A percentile compares a stretch with the other conserved stretches of the same genome.
These are phyloP conservation scores for Blastocystis sp. DNA, from an alignment of 352 stramenopile species.

Conservation along the genomic window DNA sequence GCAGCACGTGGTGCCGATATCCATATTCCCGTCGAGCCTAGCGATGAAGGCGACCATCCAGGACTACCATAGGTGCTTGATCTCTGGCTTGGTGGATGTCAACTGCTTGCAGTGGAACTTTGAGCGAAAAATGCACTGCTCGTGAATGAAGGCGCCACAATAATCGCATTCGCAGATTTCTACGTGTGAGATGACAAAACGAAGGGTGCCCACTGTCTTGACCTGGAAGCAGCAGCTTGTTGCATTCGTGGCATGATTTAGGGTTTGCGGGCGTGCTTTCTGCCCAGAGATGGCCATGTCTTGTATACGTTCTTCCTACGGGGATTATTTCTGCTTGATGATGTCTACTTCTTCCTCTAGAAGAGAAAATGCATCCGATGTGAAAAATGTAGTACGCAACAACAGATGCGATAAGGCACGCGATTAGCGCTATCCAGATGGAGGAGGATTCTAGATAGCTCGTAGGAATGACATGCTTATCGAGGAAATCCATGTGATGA, in stretches of 20 bases:
- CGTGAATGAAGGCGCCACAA: slow-evolving; percentile 64
- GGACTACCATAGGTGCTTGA: slow-evolving; percentile 62
- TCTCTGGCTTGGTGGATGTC: slow-evolving; percentile 51
- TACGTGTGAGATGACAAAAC: background rate
- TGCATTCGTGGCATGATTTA: slow-evolving; percentile 65
- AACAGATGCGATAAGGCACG: background rate
- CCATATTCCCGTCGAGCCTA: slow-evolving; percentile 67
- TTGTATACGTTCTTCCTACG: slow-evolving; percentile 38
- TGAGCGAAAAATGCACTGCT: slow-evolving; percentile 37
- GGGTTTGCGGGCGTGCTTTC: slow-evolving; percentile 35
- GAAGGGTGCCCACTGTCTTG: slow-evolving; percentile 14
- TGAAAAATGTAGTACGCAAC: background rate
- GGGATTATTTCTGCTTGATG: background rate
- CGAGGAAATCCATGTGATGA: background rate
- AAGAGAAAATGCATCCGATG: background rate
- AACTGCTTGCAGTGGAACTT: slow-evolving; percentile 69
- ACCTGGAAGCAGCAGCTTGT: slow-evolving; percentile 33
- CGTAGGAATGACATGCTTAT: background rate
- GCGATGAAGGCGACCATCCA: background rate
- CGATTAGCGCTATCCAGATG: background rate
- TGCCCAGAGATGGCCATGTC: slow-evolving; percentile 56
- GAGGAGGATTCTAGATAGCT: background rate
- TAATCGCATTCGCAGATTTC: slow-evolving; percentile 69
- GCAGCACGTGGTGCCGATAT: slow-evolving; percentile 66
- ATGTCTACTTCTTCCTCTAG: background rate